Base-by-base conservation (phyloP, 2,329 filamentous ascomycete genomes). In the Lecanicillium sp. region DNA sequence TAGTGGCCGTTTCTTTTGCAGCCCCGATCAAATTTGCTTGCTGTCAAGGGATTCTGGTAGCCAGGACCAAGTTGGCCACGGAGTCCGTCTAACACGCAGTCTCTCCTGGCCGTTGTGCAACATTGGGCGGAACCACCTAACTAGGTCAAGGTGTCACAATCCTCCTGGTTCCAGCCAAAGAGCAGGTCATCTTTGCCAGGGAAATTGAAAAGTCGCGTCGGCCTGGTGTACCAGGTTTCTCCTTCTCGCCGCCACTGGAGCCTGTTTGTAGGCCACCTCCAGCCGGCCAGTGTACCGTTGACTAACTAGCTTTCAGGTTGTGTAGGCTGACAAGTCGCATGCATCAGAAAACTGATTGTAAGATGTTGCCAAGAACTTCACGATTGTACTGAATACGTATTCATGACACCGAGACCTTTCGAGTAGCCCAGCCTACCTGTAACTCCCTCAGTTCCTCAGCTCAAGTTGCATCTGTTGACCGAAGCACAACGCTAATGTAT, bases 381-480 rank as follows among this genome's bases (percentile, higher is more conserved):
- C n/a, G n/a, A n/a, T n/a, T n/a, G 24, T 29, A n/a, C 30, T 21
- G 30, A 43, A 17, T 44, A 5, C 17, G 43, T 4, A n/a, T 19
- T n/a, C 9, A 10, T 24, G 26, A 38, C 14, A 9, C 21, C 26
- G 35, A 38, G 12, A 38, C 11, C n/a, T 15, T 12, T 7, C n/a
- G 15, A 36, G 7, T 9, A 27, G 23, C 24, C 12, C 5, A 38
- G 9, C 29, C 15, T 14, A n/a, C 8, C 17, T 4, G 12, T 30
- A 19, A 9, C 12, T 39, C 19, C 1, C 4, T 21, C 20, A 15
- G 10, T 32, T 7, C n/a, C 26, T 29, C 26, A 29, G 26, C n/a
- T n/a, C n/a, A n/a, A n/a, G n/a, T n/a, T n/a, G n/a, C n/a, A n/a
- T 29, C 26, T 23, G 44, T 40, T 33, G 44, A 47, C 44, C 36